Evolutionary conservation across 2,329 filamentous ascomycete species (phyloP).

Genomic region (Penicillium sp.): DNA sequence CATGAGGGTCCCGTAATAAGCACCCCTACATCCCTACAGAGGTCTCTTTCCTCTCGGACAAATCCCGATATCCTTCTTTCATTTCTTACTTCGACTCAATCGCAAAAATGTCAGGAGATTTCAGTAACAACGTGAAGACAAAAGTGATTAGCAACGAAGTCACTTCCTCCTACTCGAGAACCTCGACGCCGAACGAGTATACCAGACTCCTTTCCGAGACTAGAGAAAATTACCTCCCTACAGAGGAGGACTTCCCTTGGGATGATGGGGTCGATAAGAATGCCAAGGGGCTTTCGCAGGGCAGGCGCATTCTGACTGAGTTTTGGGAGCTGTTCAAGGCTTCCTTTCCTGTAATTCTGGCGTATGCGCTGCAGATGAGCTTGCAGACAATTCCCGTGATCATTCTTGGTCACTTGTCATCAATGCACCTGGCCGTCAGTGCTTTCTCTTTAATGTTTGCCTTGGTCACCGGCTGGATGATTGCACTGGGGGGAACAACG

Average conservation of each 20-base stretch:
- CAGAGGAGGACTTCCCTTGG: not conserved
- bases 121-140: not conserved
- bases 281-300: conserved; percentile 14
- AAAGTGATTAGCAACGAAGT: not conserved
- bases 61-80: not conserved
- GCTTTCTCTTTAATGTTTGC: conserved; percentile 94
- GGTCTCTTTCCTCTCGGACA: not conserved
- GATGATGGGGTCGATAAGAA: not conserved
- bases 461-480: conserved; percentile 83
- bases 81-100: not conserved
- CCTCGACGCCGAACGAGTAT: not conserved
- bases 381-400: conserved; percentile 79
- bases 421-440: conserved; percentile 75
- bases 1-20: not conserved
- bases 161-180: not conserved
- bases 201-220: not conserved
- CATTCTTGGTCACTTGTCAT: conserved; percentile 74
- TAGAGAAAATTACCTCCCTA: not conserved
- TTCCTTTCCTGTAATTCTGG: conserved; percentile 75
- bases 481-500: conserved; percentile 80
- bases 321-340: conserved; percentile 66
- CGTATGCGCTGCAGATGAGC: conserved; percentile 82
- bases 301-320: conserved; percentile 52
- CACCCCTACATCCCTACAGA: not conserved
- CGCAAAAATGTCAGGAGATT: not conserved